phyloP scores from a whole-genome alignment of 2,329 filamentous ascomycete genomes.

The Cordyceps cateniannulata region DNA sequence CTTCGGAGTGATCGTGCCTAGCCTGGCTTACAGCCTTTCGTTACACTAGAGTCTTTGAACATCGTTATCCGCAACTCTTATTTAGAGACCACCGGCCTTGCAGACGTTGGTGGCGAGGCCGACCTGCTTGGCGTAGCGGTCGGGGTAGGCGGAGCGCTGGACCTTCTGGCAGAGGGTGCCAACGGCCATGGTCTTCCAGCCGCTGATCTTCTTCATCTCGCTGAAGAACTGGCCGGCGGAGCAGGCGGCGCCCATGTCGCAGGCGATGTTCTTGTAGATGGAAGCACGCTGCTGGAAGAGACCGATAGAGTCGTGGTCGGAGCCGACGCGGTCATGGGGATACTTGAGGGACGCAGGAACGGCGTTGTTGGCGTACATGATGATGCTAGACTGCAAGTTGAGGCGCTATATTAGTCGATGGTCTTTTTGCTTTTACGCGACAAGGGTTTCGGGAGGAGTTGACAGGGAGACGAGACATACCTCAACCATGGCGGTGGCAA shows the following conservation, averaged over 20 bases:
- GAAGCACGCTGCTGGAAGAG: slow-evolving; percentile 20
- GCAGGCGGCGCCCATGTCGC: slow-evolving; percentile 19
- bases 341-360: slow-evolving; percentile 17
- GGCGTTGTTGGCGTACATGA: slow-evolving; percentile 17
- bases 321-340: slow-evolving; percentile 17
- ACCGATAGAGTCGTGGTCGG: slow-evolving; percentile 20
- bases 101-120: slow-evolving; percentile 16
- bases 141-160: slow-evolving; percentile 18
- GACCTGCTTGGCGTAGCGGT: slow-evolving; percentile 16
- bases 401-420: no score
- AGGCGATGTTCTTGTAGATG: slow-evolving; percentile 18
- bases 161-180: slow-evolving; percentile 20
- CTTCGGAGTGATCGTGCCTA: neutral
- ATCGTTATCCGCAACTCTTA: neutral
- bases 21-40: neutral
- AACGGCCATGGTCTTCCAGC: slow-evolving; percentile 18
- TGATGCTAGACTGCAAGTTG: slow-evolving; percentile 16
- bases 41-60: neutral
- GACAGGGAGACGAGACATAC: slow-evolving; percentile 3
- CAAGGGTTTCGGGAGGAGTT: no score
- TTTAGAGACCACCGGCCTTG: slow-evolving; percentile 16
- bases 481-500: slow-evolving; percentile 19
- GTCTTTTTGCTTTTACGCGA: no score
- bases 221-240: slow-evolving; percentile 18
- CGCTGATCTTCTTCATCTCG: slow-evolving; percentile 17